These are phyloP conservation scores for Liriodendron chinense DNA, from an alignment of 164 flowering plant species.

Conservation along the genomic window DNA sequence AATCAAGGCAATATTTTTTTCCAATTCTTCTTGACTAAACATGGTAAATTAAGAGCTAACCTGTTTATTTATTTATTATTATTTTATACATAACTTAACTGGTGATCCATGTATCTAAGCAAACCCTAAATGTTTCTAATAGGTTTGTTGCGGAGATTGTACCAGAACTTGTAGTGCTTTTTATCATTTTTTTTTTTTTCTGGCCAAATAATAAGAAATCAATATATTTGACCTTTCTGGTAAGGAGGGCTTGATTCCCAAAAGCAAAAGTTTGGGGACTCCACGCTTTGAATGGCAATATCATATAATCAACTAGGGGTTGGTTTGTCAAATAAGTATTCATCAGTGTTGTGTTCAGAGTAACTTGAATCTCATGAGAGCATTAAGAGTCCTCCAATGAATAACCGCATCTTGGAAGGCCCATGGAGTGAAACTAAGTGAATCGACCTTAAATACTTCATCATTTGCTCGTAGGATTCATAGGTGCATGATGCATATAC, in stretches of 20 bases:
- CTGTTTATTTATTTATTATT: no score
- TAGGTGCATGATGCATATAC: not conserved
- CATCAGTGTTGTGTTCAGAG: not conserved
- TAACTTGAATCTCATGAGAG: not conserved
- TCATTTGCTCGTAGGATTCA: not conserved
- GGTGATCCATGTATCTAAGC: no score
- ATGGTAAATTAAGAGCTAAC: no score
- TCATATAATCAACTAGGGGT: not conserved
- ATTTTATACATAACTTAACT: no score
- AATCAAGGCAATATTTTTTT: no score
- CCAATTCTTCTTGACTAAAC: no score
- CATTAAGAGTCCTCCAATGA: not conserved
- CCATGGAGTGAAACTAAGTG: not conserved
- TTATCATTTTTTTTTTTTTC: no score
- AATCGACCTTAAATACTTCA: not conserved
- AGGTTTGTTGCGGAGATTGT: no score
- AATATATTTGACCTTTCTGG: not conserved
- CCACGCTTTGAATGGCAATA: not conserved
- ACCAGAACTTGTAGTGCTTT: not conserved
- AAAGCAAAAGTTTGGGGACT: not conserved
- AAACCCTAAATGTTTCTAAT: no score
- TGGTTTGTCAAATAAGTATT: no score
- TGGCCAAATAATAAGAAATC: not conserved
- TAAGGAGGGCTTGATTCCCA: not conserved
- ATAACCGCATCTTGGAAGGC: not conserved